phyloP scores from a whole-genome alignment of 306 rosid species.

The Quercus parvula region DNA sequence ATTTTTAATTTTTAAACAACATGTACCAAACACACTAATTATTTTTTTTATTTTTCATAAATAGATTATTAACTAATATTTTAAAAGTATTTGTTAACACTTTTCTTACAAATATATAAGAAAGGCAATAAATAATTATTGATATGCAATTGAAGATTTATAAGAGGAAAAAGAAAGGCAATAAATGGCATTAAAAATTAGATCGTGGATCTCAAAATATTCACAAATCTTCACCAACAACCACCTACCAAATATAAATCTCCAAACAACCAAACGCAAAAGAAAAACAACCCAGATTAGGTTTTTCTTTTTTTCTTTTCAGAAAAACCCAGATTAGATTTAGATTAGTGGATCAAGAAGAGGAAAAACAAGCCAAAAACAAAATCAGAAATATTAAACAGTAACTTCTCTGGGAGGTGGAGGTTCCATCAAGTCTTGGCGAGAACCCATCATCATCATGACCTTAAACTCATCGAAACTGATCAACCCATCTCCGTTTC shows the following conservation, averaged over 20 bases:
- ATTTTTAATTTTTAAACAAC: too few species aligned
- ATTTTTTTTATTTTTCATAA: too few species aligned
- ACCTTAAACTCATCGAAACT: conserved; percentile 80
- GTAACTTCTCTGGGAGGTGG: background rate
- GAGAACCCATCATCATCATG: conserved; percentile 90
- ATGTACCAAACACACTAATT: accelerated
- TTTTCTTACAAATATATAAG: too few species aligned
- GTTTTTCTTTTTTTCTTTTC: too few species aligned
- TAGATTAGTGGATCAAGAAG: too few species aligned
- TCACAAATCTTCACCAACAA: background rate
- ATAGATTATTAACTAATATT: too few species aligned
- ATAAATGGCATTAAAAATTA: background rate
- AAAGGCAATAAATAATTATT: background rate
- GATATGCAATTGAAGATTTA: background rate
- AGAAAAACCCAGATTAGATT: too few species aligned
- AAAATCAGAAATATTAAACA: background rate
- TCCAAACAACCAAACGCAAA: background rate
- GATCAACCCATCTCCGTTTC: conserved; percentile 82
- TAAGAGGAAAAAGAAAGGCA: background rate
- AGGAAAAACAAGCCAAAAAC: background rate
- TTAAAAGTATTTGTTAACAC: accelerated
- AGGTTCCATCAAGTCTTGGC: conserved; percentile 34
- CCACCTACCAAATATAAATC: background rate
- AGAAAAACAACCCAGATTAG: background rate
- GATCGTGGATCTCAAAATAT: background rate